These are phyloP conservation scores for Heliocybe sulcata DNA, from an alignment of 1,284 basidiomycete genomes.

Conservation along the genomic window DNA sequence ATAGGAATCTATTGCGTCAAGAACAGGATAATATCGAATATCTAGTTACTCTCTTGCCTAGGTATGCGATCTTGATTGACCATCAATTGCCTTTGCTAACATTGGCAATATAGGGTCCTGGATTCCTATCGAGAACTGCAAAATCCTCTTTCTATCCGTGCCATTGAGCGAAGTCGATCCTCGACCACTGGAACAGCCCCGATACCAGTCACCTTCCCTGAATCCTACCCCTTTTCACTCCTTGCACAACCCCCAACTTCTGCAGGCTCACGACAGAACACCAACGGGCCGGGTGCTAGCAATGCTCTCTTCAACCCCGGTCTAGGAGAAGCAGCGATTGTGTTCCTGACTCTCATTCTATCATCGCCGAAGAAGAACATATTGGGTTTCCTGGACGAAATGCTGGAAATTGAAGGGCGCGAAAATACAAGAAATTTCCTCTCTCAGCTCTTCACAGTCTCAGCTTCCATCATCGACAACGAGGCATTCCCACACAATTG, in stretches of 20 bases:
- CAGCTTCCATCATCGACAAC: slow-evolving; percentile 77
- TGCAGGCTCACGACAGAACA: slow-evolving; percentile 29
- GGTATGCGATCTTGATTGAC: slow-evolving; percentile 35
- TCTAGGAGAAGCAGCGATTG: slow-evolving; percentile 82
- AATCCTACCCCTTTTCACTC: slow-evolving; percentile 89
- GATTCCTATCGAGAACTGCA: slow-evolving; percentile 87
- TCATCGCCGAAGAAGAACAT: slow-evolving; percentile 78
- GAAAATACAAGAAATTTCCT: slow-evolving; percentile 73
- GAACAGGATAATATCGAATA: slow-evolving; percentile 95
- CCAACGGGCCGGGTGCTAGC: slow-evolving; percentile 12
- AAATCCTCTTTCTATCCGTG: slow-evolving; percentile 55
- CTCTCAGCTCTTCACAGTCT: slow-evolving; percentile 76
- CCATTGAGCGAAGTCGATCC: slow-evolving; percentile 65
- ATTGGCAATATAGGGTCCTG: slow-evolving; percentile 40
- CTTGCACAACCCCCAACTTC: slow-evolving; percentile 59
- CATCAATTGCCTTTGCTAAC: slow-evolving; percentile 11
- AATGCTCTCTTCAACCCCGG: slow-evolving; percentile 66
- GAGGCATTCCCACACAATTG: slow-evolving; percentile 89
- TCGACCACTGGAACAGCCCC: slow-evolving; percentile 53
- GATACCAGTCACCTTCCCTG: slow-evolving; percentile 84
- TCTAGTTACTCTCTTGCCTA: slow-evolving; percentile 80
- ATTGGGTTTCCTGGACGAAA: slow-evolving; percentile 65
- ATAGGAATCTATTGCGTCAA: slow-evolving; percentile 57
- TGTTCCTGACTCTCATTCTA: slow-evolving; percentile 78
- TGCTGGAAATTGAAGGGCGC: slow-evolving; percentile 80